phyloP scores from a whole-genome alignment of 2,329 filamentous ascomycete genomes.

The Septoria linicola region DNA sequence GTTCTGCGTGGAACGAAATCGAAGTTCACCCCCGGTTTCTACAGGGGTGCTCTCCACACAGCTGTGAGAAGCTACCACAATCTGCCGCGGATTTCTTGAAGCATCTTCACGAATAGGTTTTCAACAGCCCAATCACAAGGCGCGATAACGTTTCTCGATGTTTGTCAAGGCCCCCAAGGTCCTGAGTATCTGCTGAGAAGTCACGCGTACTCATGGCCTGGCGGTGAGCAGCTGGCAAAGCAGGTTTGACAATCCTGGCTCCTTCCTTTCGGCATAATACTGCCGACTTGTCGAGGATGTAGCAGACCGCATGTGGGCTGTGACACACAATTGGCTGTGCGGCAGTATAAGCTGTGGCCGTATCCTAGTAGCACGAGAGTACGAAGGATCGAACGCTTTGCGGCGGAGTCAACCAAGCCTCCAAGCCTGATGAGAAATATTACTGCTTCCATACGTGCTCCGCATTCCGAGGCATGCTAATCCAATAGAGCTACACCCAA shows the following conservation, averaged over 20 bases:
- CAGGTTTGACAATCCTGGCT: constrained; percentile 4
- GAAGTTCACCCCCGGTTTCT: neutral
- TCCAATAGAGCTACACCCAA: constrained; percentile 14
- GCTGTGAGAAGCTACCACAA: constrained; percentile 1
- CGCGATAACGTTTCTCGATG: neutral
- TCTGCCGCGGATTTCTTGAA: constrained; percentile 2
- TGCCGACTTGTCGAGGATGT: constrained; percentile 3
- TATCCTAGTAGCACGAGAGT: neutral
- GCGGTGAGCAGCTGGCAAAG: constrained; percentile 4
- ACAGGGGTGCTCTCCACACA: constrained; percentile 10
- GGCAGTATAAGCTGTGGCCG: neutral
- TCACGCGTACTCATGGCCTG: neutral
- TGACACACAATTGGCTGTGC: constrained; percentile 7
- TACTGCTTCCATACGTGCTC: neutral
- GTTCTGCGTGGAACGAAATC: neutral
- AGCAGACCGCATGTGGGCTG: constrained; percentile 5
- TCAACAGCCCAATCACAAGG: constrained; percentile 1
- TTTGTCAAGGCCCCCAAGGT: too few relatives aligned
- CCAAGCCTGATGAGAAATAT: neutral
- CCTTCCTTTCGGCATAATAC: neutral
- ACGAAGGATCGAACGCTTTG: neutral
- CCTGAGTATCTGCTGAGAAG: neutral
- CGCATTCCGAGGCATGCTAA: neutral
- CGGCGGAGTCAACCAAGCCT: neutral
- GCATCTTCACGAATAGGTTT: neutral